Percentiles rank a stretch among this genome's conserved stretches.
Evolutionary conservation across 257 asterid species (phyloP).

Genomic region (Primulina tabacum): DNA sequence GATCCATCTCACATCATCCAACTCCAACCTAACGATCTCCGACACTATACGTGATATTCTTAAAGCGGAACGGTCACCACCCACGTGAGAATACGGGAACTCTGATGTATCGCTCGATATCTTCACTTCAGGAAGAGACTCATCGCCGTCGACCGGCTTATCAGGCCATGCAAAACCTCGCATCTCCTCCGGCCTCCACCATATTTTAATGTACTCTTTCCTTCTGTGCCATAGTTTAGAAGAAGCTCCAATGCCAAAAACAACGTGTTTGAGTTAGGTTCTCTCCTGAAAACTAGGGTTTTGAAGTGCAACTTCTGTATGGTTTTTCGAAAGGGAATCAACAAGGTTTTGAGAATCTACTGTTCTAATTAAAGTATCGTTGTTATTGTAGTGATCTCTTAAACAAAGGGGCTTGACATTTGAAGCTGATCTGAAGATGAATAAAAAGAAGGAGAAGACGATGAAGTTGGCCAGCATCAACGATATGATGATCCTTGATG

Average conservation of each 20-base stretch:
- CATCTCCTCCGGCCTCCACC: background rate
- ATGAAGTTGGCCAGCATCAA: background rate
- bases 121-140: background rate
- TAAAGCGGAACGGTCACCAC: background rate
- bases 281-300: background rate
- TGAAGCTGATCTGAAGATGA: background rate
- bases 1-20: constrained; percentile 5
- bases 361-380: background rate
- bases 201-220: background rate
- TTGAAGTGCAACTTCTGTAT: background rate
- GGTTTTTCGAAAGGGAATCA: background rate
- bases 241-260: constrained; percentile 38
- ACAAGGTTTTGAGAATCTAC: background rate
- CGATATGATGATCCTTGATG: background rate
- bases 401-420: background rate
- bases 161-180: background rate
- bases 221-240: background rate
- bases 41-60: background rate
- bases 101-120: background rate
- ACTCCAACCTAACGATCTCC: background rate
- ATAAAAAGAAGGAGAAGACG: background rate
- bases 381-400: background rate
- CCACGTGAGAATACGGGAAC: background rate
- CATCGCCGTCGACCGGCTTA: background rate
- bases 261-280: background rate